Conservation (phyloP, 345 rosid genomes). For the Ricinus communis region DNA sequence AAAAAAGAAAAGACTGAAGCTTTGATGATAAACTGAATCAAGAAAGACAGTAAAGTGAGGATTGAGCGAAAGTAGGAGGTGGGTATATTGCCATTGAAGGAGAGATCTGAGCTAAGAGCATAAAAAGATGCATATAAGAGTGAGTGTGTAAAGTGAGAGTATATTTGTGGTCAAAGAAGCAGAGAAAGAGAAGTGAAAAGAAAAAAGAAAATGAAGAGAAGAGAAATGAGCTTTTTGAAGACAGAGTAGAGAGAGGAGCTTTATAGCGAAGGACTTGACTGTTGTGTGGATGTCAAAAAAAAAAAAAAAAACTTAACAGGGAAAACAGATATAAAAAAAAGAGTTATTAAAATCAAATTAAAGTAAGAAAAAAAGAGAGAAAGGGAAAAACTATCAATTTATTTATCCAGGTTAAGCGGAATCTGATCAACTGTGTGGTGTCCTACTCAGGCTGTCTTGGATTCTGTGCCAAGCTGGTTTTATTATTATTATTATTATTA, state of each 20-base stretch:
- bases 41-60: conserved; percentile 1
- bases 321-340: no score
- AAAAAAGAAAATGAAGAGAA: no score
- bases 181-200: background rate
- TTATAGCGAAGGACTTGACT: conserved; percentile 10
- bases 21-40: background rate
- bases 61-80: background rate
- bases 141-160: background rate
- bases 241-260: background rate
- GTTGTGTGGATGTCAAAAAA: background rate
- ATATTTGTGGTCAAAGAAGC: conserved; percentile 38
- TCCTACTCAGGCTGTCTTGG: background rate
- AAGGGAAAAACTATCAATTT: background rate
- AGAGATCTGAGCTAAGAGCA: conserved; percentile 16
- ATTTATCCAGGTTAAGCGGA: conserved; percentile 13
- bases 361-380: no score
- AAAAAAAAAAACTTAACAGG: no score
- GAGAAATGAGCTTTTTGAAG: conserved; percentile 1
- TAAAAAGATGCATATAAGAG: conserved; percentile 14
- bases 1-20: background rate
- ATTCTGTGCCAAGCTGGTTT: background rate
- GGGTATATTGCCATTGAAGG: conserved; percentile 24
- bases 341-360: no score
- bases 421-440: conserved; percentile 17
- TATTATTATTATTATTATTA: background rate